A percentile compares a stretch with the other conserved stretches of the same genome.
These are phyloP conservation scores for Tricholoma flavovirens DNA, from an alignment of 768 basidiomycete genomes.

Conservation along the genomic window DNA sequence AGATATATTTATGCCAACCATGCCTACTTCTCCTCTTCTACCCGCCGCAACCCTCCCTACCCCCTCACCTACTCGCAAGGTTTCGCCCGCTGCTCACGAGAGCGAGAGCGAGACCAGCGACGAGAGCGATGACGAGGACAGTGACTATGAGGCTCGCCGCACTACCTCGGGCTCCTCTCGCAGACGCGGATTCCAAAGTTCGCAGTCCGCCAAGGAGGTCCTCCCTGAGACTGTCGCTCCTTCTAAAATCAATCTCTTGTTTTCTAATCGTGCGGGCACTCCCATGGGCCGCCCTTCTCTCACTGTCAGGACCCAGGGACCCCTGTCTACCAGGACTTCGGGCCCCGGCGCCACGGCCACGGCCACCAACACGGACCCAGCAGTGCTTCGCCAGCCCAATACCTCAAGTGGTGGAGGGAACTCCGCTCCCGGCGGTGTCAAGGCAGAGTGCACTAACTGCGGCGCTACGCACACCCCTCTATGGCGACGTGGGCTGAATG, in stretches of 20 bases:
- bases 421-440: constrained; percentile 51
- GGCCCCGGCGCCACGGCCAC: constrained; percentile 68
- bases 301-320: constrained; percentile 52
- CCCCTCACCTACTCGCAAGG: constrained; percentile 10
- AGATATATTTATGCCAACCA: constrained; percentile 4
- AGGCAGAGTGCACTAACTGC: constrained; percentile 85
- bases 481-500: constrained; percentile 82
- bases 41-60: constrained; percentile 8
- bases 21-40: neutral
- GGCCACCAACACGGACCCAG: constrained; percentile 49
- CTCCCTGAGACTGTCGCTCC: constrained; percentile 53
- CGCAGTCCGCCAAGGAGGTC: constrained; percentile 36
- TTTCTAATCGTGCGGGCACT: constrained; percentile 42
- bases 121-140: constrained; percentile 32
- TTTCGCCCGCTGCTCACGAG: constrained; percentile 18
- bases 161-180: constrained; percentile 13
- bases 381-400: constrained; percentile 30
- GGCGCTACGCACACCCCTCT: constrained; percentile 86
- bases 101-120: constrained; percentile 29
- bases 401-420: constrained; percentile 21
- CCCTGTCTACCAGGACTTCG: constrained; percentile 43
- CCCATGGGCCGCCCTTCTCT: constrained; percentile 49
- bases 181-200: constrained; percentile 28
- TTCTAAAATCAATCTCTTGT: constrained; percentile 51
- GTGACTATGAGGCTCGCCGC: constrained; percentile 25